Percentiles rank a stretch among this genome's conserved stretches.
These are phyloP conservation scores for Barnettozyma californica DNA, from an alignment of 805 yeast species.

Conservation along the genomic window DNA sequence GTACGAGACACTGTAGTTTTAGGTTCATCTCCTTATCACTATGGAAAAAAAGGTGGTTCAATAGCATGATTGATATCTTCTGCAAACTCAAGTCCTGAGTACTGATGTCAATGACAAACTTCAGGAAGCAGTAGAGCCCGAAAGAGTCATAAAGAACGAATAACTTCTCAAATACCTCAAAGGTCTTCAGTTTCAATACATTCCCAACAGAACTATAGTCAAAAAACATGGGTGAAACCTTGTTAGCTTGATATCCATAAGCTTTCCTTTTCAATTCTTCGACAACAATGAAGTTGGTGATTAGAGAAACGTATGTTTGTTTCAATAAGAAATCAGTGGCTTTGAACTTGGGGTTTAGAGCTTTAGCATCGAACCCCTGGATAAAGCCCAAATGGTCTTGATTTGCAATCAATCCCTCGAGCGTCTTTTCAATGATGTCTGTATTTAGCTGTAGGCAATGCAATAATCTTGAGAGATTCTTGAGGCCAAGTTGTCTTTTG, in stretches of 20 bases:
- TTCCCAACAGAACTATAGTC: constrained; percentile 15
- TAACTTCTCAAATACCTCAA: constrained; percentile 29
- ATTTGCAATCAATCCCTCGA: constrained; percentile 4
- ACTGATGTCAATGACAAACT: constrained; percentile 30
- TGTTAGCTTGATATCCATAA: constrained; percentile 8
- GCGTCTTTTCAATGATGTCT: constrained; percentile 7
- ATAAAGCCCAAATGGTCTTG: constrained; percentile 6
- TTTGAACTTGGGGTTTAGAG: constrained; percentile 10
- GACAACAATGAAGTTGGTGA: constrained; percentile 10
- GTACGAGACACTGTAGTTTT: constrained; percentile 11
- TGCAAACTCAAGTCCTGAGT: constrained; percentile 32
- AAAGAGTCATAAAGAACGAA: constrained; percentile 32
- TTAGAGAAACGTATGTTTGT: constrained; percentile 14
- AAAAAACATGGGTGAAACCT: constrained; percentile 7
- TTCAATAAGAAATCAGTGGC: constrained; percentile 10
- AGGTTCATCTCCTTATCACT: not conserved
- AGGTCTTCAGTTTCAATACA: constrained; percentile 21
- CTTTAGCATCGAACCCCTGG: constrained; percentile 6
- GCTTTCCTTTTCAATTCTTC: constrained; percentile 18
- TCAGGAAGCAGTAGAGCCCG: constrained; percentile 30
- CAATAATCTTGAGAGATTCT: constrained; percentile 14
- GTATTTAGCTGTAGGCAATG: constrained; percentile 11
- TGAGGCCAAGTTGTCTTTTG: constrained; percentile 9
- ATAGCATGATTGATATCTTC: constrained; percentile 23
- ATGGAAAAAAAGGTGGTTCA: constrained; percentile 29